A percentile compares a stretch with the other conserved stretches of the same genome.
Evolutionary conservation across 208 protist species (phyloP).

Genomic region (Acanthamoeba culbertsoni): DNA sequence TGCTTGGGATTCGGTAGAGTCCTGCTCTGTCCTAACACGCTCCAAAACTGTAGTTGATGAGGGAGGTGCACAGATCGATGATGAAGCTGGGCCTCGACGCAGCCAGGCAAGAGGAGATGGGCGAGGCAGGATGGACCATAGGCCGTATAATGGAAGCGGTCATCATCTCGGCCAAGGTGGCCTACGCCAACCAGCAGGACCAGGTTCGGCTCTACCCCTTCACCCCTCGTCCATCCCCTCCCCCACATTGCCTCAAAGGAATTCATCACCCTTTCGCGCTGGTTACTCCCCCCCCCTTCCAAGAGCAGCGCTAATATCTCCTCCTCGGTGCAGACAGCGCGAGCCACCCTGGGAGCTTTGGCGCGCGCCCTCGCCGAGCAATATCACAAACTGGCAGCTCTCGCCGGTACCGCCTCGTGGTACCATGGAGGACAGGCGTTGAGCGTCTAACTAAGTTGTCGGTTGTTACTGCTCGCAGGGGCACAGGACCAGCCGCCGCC

Average conservation of each 20-base stretch:
- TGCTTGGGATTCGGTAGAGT: not conserved
- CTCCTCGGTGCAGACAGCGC: not conserved
- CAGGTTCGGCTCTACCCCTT: not conserved
- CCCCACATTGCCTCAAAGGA: too few species aligned
- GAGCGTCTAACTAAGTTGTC: not conserved
- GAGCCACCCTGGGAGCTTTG: not conserved
- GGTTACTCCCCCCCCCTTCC: too few species aligned
- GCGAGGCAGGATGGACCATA: not conserved
- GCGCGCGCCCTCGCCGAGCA: not conserved
- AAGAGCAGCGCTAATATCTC: not conserved
- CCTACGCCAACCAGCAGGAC: not conserved
- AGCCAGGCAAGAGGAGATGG: not conserved
- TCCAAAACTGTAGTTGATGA: not conserved
- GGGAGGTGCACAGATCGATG: not conserved
- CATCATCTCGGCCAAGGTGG: constrained; percentile 38
- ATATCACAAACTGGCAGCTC: not conserved
- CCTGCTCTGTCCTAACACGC: not conserved
- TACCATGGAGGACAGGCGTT: too few species aligned
- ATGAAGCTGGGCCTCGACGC: not conserved
- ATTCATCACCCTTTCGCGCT: too few species aligned
- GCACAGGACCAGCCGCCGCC: not conserved
- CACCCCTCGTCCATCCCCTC: too few species aligned
- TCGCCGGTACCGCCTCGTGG: not conserved
- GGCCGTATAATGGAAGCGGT: constrained; percentile 9
- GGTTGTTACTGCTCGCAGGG: not conserved